Percentiles rank a stretch among this genome's conserved stretches.
These are phyloP conservation scores for Talaromyces liani DNA, from an alignment of 495 filamentous ascomycete species.

Conservation along the genomic window DNA sequence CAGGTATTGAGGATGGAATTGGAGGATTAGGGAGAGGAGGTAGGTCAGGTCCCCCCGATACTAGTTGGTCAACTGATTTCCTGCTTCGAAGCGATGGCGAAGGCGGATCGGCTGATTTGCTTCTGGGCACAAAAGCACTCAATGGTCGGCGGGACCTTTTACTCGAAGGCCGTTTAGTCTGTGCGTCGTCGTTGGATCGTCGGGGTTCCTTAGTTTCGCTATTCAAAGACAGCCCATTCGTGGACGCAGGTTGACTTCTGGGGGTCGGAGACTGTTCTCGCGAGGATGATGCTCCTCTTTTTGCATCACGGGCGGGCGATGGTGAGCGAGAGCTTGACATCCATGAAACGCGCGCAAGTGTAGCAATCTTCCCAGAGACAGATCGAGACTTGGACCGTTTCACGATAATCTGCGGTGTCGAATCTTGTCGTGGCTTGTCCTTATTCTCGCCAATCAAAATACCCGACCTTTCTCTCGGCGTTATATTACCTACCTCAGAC, in stretches of 20 bases:
- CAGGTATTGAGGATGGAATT: constrained; percentile 21
- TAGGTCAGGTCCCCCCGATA: constrained; percentile 38
- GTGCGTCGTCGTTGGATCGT: neutral
- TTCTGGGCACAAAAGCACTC: constrained; percentile 40
- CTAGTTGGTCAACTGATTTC: constrained; percentile 52
- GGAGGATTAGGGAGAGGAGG: constrained; percentile 44
- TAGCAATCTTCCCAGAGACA: constrained; percentile 59
- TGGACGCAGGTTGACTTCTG: constrained; percentile 21
- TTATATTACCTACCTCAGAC: neutral
- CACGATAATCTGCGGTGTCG: neutral
- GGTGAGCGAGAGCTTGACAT: constrained; percentile 51
- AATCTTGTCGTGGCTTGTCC: neutral
- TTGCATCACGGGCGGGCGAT: constrained; percentile 41
- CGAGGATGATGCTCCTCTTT: constrained; percentile 29
- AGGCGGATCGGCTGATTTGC: constrained; percentile 33
- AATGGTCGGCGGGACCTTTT: constrained; percentile 45
- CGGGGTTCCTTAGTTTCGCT: constrained; percentile 10
- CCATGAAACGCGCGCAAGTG: constrained; percentile 62
- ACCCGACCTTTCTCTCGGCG: neutral
- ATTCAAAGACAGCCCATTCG: constrained; percentile 21
- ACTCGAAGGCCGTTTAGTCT: constrained; percentile 16
- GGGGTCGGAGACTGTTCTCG: constrained; percentile 30
- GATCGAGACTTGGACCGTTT: constrained; percentile 40
- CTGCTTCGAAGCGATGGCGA: constrained; percentile 46
- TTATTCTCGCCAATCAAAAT: neutral